Percentiles rank a stretch among this genome's conserved stretches.
Evolutionary conservation across 2,329 filamentous ascomycete species (phyloP).

Genomic region (Hypoxylon sp.): DNA sequence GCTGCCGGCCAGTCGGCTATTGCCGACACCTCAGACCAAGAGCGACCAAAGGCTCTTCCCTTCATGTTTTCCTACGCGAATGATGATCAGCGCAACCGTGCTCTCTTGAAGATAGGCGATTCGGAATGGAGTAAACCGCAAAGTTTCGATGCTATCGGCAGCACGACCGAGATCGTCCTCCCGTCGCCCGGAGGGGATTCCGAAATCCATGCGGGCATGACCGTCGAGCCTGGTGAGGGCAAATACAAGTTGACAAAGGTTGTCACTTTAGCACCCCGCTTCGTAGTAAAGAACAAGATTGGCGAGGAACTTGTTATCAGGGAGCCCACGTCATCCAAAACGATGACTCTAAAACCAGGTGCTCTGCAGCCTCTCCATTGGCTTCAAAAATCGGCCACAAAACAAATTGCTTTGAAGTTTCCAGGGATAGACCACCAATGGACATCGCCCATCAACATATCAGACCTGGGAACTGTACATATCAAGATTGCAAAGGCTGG

Average conservation of each 20-base stretch:
- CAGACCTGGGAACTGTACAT: constrained; percentile 91
- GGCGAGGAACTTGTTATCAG: constrained; percentile 90
- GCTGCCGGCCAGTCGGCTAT: constrained; percentile 84
- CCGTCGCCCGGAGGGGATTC: constrained; percentile 78
- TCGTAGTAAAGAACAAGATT: constrained; percentile 93
- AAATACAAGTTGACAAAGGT: constrained; percentile 99
- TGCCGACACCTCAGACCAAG: constrained; percentile 62
- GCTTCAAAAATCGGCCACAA: constrained; percentile 83
- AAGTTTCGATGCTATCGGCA: constrained; percentile 97
- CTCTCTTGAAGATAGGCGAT: constrained; percentile 87
- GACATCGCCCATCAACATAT: constrained; percentile 98
- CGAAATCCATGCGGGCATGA: constrained; percentile 93
- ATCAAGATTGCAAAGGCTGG: constrained; percentile 93
- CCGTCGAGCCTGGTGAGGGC: constrained; percentile 89
- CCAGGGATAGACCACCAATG: constrained; percentile 96
- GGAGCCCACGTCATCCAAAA: constrained; percentile 90
- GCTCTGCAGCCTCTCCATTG: constrained; percentile 90
- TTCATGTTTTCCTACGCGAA: constrained; percentile 96
- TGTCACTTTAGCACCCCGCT: constrained; percentile 91
- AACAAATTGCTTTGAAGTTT: constrained; percentile 93
- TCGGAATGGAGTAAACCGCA: constrained; percentile 98
- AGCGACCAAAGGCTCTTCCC: constrained; percentile 81
- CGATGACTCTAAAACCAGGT: constrained; percentile 82
- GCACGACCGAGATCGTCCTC: constrained; percentile 88
- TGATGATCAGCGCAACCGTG: constrained; percentile 92